phyloP scores from a whole-genome alignment of 177 flowering plant species.

The Tripterygium wilfordii region DNA sequence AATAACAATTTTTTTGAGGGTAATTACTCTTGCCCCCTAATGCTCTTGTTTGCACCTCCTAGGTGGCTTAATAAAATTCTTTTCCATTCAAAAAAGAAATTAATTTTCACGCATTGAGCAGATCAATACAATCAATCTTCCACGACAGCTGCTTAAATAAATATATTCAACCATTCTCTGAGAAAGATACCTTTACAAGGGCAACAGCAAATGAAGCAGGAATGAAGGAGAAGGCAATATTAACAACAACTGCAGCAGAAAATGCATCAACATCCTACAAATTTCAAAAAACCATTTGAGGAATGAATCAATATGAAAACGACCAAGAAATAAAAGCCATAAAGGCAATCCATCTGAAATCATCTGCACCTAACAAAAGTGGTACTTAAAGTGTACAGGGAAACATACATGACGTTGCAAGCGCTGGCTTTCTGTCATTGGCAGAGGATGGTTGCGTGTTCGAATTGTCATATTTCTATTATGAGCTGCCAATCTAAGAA shows the following conservation, averaged over 20 bases:
- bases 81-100: no score
- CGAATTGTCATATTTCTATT: conserved; percentile 68
- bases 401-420: conserved; percentile 78
- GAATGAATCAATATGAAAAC: background rate
- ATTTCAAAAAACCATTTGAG: conserved; percentile 5
- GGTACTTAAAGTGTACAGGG: background rate
- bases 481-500: conserved; percentile 73
- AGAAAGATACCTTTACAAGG: conserved; percentile 77
- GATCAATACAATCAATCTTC: no score
- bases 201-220: conserved; percentile 98
- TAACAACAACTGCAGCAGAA: conserved; percentile 78
- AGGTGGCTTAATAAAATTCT: no score
- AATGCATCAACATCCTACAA: conserved; percentile 96
- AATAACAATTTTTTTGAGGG: no score
- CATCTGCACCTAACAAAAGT: background rate
- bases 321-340: background rate
- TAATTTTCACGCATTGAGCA: no score
- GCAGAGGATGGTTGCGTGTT: conserved; percentile 92
- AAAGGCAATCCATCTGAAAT: background rate
- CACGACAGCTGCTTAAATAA: no score
- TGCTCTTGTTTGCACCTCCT: no score
- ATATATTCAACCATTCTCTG: no score
- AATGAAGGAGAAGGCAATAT: conserved; percentile 87
- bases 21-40: no score
- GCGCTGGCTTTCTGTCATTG: conserved; percentile 79